A percentile compares a stretch with the other conserved stretches of the same genome.
Evolutionary conservation across 306 rosid genomes (phyloP).

Genomic region (Cicer cuneatum): DNA sequence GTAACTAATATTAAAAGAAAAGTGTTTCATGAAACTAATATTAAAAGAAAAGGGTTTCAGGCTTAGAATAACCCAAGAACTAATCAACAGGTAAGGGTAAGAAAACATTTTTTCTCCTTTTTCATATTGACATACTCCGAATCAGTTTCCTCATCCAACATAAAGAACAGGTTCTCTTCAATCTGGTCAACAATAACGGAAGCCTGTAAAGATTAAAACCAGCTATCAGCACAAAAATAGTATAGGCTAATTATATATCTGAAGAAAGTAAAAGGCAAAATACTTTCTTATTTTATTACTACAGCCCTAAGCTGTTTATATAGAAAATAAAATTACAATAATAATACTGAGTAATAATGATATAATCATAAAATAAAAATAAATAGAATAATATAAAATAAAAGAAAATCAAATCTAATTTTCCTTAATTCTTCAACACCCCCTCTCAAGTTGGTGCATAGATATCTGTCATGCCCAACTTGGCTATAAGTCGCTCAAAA

Average conservation of each 20-base stretch:
- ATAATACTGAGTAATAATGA: too few relatives aligned
- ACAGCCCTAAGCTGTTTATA: too few relatives aligned
- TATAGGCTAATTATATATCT: background rate
- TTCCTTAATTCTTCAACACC: too few relatives aligned
- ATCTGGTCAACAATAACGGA: slow-evolving; percentile 83
- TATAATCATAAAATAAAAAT: too few relatives aligned
- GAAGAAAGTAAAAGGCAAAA: too few relatives aligned
- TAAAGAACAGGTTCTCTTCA: slow-evolving; percentile 85
- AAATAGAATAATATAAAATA: too few relatives aligned
- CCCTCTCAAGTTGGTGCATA: too few relatives aligned
- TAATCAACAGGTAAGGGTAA: slow-evolving; percentile 11
- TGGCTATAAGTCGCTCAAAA: too few relatives aligned
- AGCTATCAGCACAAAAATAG: slow-evolving; percentile 42
- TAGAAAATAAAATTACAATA: too few relatives aligned
- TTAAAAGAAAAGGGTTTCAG: slow-evolving; percentile 9
- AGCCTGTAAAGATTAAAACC: slow-evolving; percentile 63
- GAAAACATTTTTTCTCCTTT: slow-evolving; percentile 14
- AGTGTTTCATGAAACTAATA: slow-evolving; percentile 13
- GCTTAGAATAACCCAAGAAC: slow-evolving; percentile 31
- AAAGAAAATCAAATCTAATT: too few relatives aligned
- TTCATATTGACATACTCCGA: slow-evolving; percentile 66
- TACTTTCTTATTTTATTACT: too few relatives aligned
- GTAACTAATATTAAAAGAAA: slow-evolving; percentile 1
- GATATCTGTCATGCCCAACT: too few relatives aligned
- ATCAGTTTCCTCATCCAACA: slow-evolving; percentile 99